Evolutionary conservation across 2,329 filamentous ascomycete species (phyloP), one percentile per base, ranked within the genome.

Genomic region (Aspergillus fijiensis): DNA sequence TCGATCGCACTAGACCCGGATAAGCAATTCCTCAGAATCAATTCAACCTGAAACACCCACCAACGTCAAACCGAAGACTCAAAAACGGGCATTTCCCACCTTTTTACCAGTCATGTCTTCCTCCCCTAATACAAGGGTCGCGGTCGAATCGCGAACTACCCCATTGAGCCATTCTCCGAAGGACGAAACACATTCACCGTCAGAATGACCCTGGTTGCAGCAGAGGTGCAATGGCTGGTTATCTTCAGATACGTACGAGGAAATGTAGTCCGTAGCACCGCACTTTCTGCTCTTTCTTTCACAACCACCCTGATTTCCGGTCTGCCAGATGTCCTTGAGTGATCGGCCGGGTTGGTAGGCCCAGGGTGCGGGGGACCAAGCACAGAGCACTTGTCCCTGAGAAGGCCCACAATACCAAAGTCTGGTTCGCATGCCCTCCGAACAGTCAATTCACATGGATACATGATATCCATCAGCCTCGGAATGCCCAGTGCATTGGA

Each of bases 111-210:
- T 45, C 39, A 19, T 10, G 16, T n/a, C 16, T 45, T 19, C 16
- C 39, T 7, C 39, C 33, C 27, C 7, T 6, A 7, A 3, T 35
- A 6, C 33, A 35, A 35, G 33, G 11, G 11, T 35, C 12, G 11
- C 3, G 1, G 33, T 35, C 12, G 12, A 19, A 10, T n/a, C 39
- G 6, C 5, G 39, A 35, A 19, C 6, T 45, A 45, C 39, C 16
- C 2, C 14, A 35, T 35, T 45, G 12, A 45, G 39, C 16, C 39
- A 45, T n/a, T 19, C 16, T 45, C 16, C 39, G 16, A 45, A 9
- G 16, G 14, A 16, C 39, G 39, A 45, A 61, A 58, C 45, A 45
- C 14, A n/a, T 49, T 56, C 25, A 19, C 25, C 23, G 59, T 25
- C 45, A 39, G 25, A 39, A 55, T 19, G 23, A 42, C 45, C 27